Evolutionary conservation across 768 basidiomycete genomes (phyloP), one percentile per base, ranked within the genome.

Genomic region (Neoboletus magnificus): DNA sequence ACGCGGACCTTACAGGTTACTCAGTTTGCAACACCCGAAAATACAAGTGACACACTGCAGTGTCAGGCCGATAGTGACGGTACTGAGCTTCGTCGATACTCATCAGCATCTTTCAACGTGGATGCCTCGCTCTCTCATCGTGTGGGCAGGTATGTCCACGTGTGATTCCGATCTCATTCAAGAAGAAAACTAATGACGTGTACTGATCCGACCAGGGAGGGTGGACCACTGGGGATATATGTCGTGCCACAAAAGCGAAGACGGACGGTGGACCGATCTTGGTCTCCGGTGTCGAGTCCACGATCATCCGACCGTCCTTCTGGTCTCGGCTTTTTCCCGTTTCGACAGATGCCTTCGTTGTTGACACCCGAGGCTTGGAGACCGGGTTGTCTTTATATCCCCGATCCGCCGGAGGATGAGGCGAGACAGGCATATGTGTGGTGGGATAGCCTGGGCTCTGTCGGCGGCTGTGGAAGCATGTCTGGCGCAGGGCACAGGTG

Each of bases 191-290:
- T 54, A 11, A 52, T 25, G 27, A 33, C 12, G 9, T n/a, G 35
- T 3, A 10, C 5, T 29, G 30, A 44, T 45, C 20, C 32, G 27
- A 22, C 43, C 16, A 59, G 58, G 15, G 46, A n/a, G 29, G 45
- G 52, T 48, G 42, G 40, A n/a, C 27, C 48, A 7, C 48, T 4
- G 11, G 53, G 49, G 15, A 39, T 47, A 41, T 66, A 63, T 29
- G 52, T 68, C 23, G 56, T 62, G 20, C 65, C 66, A 4, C 66
- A 66, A 32, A 66, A 48, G 41, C 63, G 66, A 2, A 44, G 25
- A 22, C 15, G 29, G 25, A 32, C 12, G 8, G 33, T 9, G 18
- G n/a, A 15, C 1, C 51, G 48, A 12, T 42, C 5, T 4, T 35
- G 50, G 42, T 46, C 61, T 15, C 48, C 53, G 3, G 29, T 39